Percentiles rank a stretch among this genome's conserved stretches.
These are phyloP conservation scores for Rutstroemia sp. DNA, from an alignment of 2,329 filamentous ascomycete genomes.

Conservation along the genomic window DNA sequence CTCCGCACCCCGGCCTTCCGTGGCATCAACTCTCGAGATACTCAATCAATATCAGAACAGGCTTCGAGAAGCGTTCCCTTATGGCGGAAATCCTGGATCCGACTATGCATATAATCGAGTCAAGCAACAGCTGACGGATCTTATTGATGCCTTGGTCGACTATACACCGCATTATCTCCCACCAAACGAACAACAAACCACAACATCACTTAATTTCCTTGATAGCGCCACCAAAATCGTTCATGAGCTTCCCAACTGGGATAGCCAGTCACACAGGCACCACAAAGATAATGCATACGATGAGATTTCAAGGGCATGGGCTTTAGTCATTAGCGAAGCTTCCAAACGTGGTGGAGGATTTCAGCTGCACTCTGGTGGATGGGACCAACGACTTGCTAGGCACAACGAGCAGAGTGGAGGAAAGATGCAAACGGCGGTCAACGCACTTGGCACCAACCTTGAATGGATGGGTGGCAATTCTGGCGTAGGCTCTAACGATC, in stretches of 20 bases:
- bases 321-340: constrained; percentile 81
- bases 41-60: constrained; percentile 73
- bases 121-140: constrained; percentile 67
- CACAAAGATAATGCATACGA: constrained; percentile 96
- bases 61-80: constrained; percentile 74
- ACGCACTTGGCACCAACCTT: constrained; percentile 65
- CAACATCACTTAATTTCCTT: constrained; percentile 76
- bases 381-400: constrained; percentile 80
- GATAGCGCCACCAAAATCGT: constrained; percentile 87
- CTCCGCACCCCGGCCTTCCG: constrained; percentile 79
- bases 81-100: constrained; percentile 73
- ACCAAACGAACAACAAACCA: constrained; percentile 79
- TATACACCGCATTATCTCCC: constrained; percentile 95
- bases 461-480: constrained; percentile 62
- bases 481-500: constrained; percentile 31
- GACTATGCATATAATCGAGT: constrained; percentile 96
- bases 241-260: constrained; percentile 85
- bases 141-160: constrained; percentile 85
- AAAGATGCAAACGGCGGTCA: constrained; percentile 71
- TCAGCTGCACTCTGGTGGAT: constrained; percentile 78
- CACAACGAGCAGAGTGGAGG: constrained; percentile 85
- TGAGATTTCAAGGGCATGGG: constrained; percentile 91
- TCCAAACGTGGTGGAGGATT: constrained; percentile 88
- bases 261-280: constrained; percentile 77
- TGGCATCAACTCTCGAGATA: constrained; percentile 71